A percentile compares a stretch with the other conserved stretches of the same genome.
Evolutionary conservation across 1,284 basidiomycete species (phyloP).

Genomic region (Trichosporon sp.): DNA sequence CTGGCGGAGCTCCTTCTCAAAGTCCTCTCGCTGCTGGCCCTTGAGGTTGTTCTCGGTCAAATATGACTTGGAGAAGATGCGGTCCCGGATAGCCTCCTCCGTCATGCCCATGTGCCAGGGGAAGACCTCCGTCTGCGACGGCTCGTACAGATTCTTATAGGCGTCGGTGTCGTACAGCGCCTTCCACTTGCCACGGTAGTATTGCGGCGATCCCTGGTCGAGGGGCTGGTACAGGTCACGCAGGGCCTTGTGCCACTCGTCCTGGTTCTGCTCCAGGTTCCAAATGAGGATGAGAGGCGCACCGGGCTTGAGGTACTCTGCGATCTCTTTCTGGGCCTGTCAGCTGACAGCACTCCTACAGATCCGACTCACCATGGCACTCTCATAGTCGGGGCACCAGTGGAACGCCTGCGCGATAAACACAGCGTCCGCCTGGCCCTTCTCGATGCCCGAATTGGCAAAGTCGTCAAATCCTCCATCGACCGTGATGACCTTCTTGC

Average conservation of each 20-base stretch:
- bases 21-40: slow-evolving; percentile 23
- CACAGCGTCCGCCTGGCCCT: slow-evolving; percentile 40
- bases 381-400: slow-evolving; percentile 46
- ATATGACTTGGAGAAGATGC: slow-evolving; percentile 43
- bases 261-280: slow-evolving; percentile 37
- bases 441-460: slow-evolving; percentile 21
- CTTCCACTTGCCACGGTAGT: slow-evolving; percentile 37
- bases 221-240: slow-evolving; percentile 31
- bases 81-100: slow-evolving; percentile 34
- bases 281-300: slow-evolving; percentile 45
- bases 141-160: slow-evolving; percentile 32
- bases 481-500: slow-evolving; percentile 16
- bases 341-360: neutral
- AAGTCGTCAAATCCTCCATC: slow-evolving; percentile 49
- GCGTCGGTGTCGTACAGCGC: slow-evolving; percentile 32
- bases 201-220: slow-evolving; percentile 41
- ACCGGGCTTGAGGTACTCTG: slow-evolving; percentile 42
- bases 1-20: slow-evolving; percentile 24
- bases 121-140: slow-evolving; percentile 19
- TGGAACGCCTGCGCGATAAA: slow-evolving; percentile 47
- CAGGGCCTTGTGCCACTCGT: slow-evolving; percentile 22
- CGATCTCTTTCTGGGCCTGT: slow-evolving; percentile 35
- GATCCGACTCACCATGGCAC: slow-evolving; percentile 37
- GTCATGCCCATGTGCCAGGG: slow-evolving; percentile 28
- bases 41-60: slow-evolving; percentile 36